Conservation (phyloP, 2,329 filamentous ascomycete genomes). For the Cladophialophora chaetospira region DNA sequence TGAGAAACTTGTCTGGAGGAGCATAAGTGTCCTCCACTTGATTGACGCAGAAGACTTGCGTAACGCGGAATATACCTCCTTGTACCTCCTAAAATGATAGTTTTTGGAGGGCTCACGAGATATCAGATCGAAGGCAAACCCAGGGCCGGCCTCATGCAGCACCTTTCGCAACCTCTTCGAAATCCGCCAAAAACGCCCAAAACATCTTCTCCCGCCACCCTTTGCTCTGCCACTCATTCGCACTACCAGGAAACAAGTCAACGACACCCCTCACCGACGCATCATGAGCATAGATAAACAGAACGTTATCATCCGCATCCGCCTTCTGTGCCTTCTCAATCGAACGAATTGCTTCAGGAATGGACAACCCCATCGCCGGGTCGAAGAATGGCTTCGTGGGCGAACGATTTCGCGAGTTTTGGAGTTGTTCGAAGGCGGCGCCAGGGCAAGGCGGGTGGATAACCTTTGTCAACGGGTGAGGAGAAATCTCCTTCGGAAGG, state of each 20-base stretch:
- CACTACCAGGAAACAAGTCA: slow-evolving; percentile 33
- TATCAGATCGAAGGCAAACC: background rate
- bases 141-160: background rate
- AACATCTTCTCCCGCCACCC: slow-evolving; percentile 32
- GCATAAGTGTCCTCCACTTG: no score
- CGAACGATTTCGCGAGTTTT: background rate
- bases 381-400: slow-evolving; percentile 39
- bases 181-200: slow-evolving; percentile 27
- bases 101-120: background rate
- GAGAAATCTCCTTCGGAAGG: slow-evolving; percentile 11
- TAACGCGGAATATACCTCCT: no score
- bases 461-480: background rate
- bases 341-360: slow-evolving; percentile 19
- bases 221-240: slow-evolving; percentile 36
- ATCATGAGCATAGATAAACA: slow-evolving; percentile 38
- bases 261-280: slow-evolving; percentile 31
- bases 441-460: slow-evolving; percentile 3
- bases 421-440: slow-evolving; percentile 1
- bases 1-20: no score
- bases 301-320: slow-evolving; percentile 35
- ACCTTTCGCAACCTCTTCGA: slow-evolving; percentile 8
- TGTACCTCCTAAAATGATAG: no score
- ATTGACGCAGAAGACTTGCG: no score
- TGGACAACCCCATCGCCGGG: slow-evolving; percentile 23
- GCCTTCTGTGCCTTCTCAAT: slow-evolving; percentile 25